Percentiles rank a stretch among this genome's conserved stretches.
Evolutionary conservation across 148 eudicot species (phyloP).

Genomic region (Camellia granthamiana): DNA sequence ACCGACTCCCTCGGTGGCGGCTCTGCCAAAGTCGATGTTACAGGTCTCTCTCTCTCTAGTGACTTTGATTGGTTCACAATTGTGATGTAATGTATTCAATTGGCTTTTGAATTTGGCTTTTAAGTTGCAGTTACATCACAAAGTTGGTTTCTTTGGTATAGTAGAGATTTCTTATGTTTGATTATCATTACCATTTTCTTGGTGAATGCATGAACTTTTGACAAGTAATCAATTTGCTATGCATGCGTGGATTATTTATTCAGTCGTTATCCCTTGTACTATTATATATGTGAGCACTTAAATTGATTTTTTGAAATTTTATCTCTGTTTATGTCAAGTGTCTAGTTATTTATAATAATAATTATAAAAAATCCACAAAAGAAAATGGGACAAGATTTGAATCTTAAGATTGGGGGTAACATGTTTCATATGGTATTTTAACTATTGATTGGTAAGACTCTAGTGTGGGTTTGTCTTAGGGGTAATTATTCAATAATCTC

Average conservation of each 20-base stretch:
- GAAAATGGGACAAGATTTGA: no score
- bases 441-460: no score
- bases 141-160: neutral
- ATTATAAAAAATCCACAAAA: no score
- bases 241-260: neutral
- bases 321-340: no score
- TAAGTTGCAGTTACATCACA: neutral
- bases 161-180: neutral
- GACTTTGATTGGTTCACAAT: neutral
- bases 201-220: neutral
- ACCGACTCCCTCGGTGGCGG: constrained; percentile 15
- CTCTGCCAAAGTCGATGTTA: constrained; percentile 29
- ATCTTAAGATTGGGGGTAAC: no score
- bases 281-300: no score
- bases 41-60: constrained; percentile 31
- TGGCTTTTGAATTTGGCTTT: neutral
- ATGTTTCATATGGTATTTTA: no score
- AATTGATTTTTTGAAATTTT: no score
- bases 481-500: no score
- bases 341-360: no score
- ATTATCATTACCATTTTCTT: neutral
- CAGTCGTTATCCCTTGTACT: no score
- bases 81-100: neutral
- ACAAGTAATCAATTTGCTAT: neutral
- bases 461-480: no score